Evolutionary conservation across 2,329 filamentous ascomycete species (phyloP).

Genomic region (Claviceps quebecensis): DNA sequence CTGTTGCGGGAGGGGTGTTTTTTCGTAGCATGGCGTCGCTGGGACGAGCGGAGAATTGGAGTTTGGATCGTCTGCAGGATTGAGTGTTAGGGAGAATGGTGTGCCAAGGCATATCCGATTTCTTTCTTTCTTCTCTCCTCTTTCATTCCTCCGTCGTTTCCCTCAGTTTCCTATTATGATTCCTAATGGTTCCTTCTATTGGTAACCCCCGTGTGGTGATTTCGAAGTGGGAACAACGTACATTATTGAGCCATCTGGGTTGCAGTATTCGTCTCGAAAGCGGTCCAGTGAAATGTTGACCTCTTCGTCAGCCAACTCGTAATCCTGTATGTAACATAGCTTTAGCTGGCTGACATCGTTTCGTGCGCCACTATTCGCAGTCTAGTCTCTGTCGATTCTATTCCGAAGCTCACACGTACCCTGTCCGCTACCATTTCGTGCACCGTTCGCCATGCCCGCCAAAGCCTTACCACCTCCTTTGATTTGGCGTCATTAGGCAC

Average conservation of each 20-base stretch:
- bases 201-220: background rate
- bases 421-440: slow-evolving; percentile 91
- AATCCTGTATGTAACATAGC: slow-evolving; percentile 48
- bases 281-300: slow-evolving; percentile 72
- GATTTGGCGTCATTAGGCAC: slow-evolving; percentile 36
- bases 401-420: slow-evolving; percentile 36
- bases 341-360: background rate
- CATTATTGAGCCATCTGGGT: slow-evolving; percentile 61
- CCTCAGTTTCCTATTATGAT: background rate
- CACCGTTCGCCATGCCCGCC: slow-evolving; percentile 86
- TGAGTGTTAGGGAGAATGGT: background rate
- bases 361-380: background rate
- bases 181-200: too few relatives aligned
- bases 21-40: slow-evolving; percentile 73
- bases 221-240: slow-evolving; percentile 30
- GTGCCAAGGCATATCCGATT: too few relatives aligned
- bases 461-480: slow-evolving; percentile 54
- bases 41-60: slow-evolving; percentile 80
- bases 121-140: background rate
- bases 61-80: slow-evolving; percentile 53
- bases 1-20: slow-evolving; percentile 59
- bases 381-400: background rate
- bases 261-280: slow-evolving; percentile 60
- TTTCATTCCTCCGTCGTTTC: background rate
- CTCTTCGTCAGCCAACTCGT: slow-evolving; percentile 82